These are phyloP conservation scores for Didymella glomerata DNA, from an alignment of 2,329 filamentous ascomycete genomes.

Conservation along the genomic window DNA sequence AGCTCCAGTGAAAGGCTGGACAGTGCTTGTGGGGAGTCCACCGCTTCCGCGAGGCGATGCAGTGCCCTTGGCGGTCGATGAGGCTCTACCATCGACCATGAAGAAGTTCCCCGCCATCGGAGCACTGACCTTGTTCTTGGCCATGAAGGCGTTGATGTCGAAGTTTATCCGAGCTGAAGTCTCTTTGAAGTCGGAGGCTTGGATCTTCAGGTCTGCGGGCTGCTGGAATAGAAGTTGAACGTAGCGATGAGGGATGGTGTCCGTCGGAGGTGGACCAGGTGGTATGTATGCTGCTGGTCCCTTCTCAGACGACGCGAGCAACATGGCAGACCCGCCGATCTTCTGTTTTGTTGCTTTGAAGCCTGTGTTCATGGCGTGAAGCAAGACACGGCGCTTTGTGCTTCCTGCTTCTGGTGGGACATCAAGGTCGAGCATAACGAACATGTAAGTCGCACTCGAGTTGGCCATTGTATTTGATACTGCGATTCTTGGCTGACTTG, in stretches of 20 bases:
- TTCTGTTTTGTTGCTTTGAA: conserved; percentile 46
- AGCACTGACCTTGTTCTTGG: conserved; percentile 32
- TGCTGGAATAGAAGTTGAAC: conserved; percentile 47
- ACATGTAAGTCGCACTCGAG: conserved; percentile 40
- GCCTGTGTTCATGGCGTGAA: conserved; percentile 47
- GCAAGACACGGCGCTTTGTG: conserved; percentile 40
- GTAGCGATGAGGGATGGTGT: conserved; percentile 47
- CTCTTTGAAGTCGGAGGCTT: conserved; percentile 34
- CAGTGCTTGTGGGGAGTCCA: conserved; percentile 23
- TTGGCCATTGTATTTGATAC: conserved; percentile 28
- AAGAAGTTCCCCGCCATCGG: conserved; percentile 50
- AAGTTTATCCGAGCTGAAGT: conserved; percentile 39
- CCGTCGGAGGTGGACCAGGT: conserved; percentile 45
- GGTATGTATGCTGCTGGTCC: conserved; percentile 45
- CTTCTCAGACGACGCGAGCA: conserved; percentile 40
- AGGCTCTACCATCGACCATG: conserved; percentile 43
- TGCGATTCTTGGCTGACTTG: conserved; percentile 41
- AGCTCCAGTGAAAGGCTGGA: conserved; percentile 30
- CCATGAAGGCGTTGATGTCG: conserved; percentile 41
- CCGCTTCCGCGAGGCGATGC: conserved; percentile 31
- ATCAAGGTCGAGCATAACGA: conserved; percentile 50
- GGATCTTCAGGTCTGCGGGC: conserved; percentile 35
- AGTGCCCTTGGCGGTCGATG: conserved; percentile 21
- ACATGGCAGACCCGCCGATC: conserved; percentile 27
- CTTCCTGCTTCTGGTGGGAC: conserved; percentile 38